These are phyloP conservation scores for Phytophthora crassamura DNA, from an alignment of 352 stramenopile genomes.

Conservation along the genomic window DNA sequence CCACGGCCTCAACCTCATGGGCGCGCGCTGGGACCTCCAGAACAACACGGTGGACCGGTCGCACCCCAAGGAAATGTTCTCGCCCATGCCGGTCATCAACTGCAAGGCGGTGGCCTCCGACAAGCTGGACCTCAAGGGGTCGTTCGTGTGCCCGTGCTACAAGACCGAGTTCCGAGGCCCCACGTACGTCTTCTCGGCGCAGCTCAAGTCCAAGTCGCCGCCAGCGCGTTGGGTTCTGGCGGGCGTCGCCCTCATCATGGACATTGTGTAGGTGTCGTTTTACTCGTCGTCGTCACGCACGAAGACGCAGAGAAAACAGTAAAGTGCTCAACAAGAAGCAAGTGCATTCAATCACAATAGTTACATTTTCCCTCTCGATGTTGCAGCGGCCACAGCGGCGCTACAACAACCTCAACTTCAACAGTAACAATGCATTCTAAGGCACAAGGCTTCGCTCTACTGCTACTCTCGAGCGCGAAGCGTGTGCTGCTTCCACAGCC, in stretches of 20 bases:
- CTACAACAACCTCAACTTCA: slow-evolving; percentile 4
- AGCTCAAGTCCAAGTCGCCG: slow-evolving; percentile 97
- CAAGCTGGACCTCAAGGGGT: slow-evolving; percentile 94
- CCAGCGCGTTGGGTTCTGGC: slow-evolving; percentile 95
- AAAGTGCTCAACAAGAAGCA: too few relatives aligned
- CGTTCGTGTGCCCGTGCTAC: slow-evolving; percentile 97
- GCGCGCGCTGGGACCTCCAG: slow-evolving; percentile 94
- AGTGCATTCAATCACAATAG: too few relatives aligned
- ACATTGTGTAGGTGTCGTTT: slow-evolving; percentile 69
- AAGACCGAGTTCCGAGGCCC: slow-evolving; percentile 96
- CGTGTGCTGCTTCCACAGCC: slow-evolving; percentile 52
- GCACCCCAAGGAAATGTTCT: slow-evolving; percentile 99
- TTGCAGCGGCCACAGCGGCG: too few relatives aligned
- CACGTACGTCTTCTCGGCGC: slow-evolving; percentile 97
- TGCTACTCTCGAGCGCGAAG: slow-evolving; percentile 17
- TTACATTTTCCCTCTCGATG: too few relatives aligned
- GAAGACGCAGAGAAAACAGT: too few relatives aligned
- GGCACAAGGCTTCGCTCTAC: slow-evolving; percentile 2
- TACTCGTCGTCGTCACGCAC: too few relatives aligned
- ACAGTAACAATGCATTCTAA: slow-evolving; percentile 20
- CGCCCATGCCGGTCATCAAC: slow-evolving; percentile 97
- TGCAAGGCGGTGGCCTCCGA: slow-evolving; percentile 96
- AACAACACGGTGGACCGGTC: slow-evolving; percentile 95
- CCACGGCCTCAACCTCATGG: slow-evolving; percentile 94
- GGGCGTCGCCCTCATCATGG: slow-evolving; percentile 96